Evolutionary conservation across 129 eudicot species (phyloP), one percentile per base, ranked within the genome.

Genomic region (Saussurea involucrata): DNA sequence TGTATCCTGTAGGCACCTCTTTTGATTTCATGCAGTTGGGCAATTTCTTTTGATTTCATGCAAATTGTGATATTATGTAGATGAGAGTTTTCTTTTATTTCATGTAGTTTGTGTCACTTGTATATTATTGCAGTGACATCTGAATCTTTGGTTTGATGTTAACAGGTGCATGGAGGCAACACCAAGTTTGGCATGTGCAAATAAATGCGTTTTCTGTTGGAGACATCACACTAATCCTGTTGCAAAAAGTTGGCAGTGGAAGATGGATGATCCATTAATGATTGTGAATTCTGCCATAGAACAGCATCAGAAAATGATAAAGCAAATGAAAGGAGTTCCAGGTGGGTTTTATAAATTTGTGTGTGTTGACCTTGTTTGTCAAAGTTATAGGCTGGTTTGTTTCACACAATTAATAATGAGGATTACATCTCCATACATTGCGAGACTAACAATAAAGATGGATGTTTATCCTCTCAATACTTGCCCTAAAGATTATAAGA

Each of bases 141-240:
- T 68, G 34, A 24, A 73, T 21, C 10, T 3, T 25, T 71, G 53
- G 37, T 27, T 58, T 40, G 6, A 31, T 27, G 78, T 64, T 76
- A 44, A 72, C 84, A 95, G 99, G 85, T 95, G 97, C 87, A 92
- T 95, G 99, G 99, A 95, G 84, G 84, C 99, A 71, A 95, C 99
- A 31, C 99, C 99, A 24, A 95, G 99, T 80, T 75, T 95, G 73
- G 97, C 99, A 31, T 95, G 99, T 74, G 99, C 99, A 49, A 95
- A 95, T 88, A 95, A 95, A 85, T 95, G 99, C 79, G 99, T 95
- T n/a, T 95, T 95, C 83, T 95, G 99, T 68, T 95, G 99, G 99
- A 92, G 99, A 79, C 99, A 95, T 85, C 99, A 95, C 85, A 92
- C 97, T 10, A 95, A 95, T 73, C 99, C 99, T 81, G 99, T 95